Evolutionary conservation across 257 asterid species (phyloP).

Genomic region (Thymus quinquecostatus): DNA sequence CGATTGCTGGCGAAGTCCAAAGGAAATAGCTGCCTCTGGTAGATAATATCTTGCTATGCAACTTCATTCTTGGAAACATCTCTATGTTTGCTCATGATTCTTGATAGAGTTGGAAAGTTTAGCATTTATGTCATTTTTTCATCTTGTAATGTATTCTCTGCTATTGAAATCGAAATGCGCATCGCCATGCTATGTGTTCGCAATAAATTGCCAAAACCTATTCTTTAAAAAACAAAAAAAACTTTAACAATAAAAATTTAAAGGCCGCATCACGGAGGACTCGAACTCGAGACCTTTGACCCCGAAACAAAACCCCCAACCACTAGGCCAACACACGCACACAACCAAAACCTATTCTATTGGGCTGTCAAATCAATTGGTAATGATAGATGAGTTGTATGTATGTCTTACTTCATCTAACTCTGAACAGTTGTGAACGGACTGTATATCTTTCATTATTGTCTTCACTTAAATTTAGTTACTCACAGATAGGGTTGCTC

Average conservation of each 20-base stretch:
- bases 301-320: too few relatives aligned
- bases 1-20: not conserved
- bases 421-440: constrained; percentile 10
- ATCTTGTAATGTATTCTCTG: constrained; percentile 12
- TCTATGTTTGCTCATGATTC: not conserved
- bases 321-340: too few relatives aligned
- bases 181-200: not conserved
- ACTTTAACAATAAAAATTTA: too few relatives aligned
- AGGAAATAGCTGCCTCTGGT: constrained; percentile 11
- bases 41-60: constrained; percentile 25
- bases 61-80: constrained; percentile 11
- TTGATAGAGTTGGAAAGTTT: constrained; percentile 18
- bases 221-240: too few relatives aligned
- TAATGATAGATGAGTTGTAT: constrained; percentile 16
- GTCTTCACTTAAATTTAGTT: constrained; percentile 17
- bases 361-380: constrained; percentile 14
- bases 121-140: constrained; percentile 5
- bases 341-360: not conserved
- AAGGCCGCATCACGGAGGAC: too few relatives aligned
- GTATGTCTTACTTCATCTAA: constrained; percentile 8
- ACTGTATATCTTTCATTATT: not conserved
- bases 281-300: too few relatives aligned
- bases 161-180: not conserved
- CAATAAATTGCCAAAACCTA: constrained; percentile 8
- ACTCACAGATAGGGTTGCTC: constrained; percentile 13